A percentile compares a stretch with the other conserved stretches of the same genome.
These are phyloP conservation scores for Hibiscus tridactylites DNA, from an alignment of 345 rosid species.

Conservation along the genomic window DNA sequence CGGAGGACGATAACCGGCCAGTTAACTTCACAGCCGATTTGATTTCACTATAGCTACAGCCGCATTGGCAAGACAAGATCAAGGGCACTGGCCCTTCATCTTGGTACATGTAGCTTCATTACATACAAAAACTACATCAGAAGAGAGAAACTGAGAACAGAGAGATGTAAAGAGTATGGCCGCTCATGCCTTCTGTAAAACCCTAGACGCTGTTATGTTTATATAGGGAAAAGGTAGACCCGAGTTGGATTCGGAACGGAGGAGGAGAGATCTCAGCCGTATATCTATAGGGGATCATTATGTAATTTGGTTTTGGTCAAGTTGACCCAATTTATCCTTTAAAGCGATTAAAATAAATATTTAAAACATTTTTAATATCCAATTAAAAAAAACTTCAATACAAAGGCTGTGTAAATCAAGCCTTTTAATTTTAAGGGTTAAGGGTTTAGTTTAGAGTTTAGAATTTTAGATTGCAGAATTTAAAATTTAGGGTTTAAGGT, in stretches of 20 bases:
- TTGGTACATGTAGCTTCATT: conserved; percentile 51
- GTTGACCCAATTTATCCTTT: too few relatives aligned
- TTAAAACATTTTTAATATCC: too few relatives aligned
- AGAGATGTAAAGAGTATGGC: neutral
- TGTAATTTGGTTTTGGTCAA: too few relatives aligned
- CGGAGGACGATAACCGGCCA: conserved; percentile 67
- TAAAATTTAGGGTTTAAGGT: too few relatives aligned
- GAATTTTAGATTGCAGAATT: too few relatives aligned
- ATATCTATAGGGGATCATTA: neutral
- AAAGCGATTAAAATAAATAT: too few relatives aligned
- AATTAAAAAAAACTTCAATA: too few relatives aligned
- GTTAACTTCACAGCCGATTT: conserved; percentile 37
- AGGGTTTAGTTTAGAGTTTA: too few relatives aligned
- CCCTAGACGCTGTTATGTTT: neutral
- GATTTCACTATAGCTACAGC: conserved; percentile 44
- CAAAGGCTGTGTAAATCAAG: too few relatives aligned
- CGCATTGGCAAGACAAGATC: conserved; percentile 3
- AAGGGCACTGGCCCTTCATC: neutral
- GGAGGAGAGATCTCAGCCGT: neutral
- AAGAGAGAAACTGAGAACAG: neutral
- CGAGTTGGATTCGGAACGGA: neutral
- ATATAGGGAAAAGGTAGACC: neutral
- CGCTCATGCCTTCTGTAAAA: neutral
- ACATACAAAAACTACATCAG: neutral
- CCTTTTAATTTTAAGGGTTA: too few relatives aligned